Base-by-base conservation (phyloP, 1,139 yeast species). In the Debaryomyces coudertii region DNA sequence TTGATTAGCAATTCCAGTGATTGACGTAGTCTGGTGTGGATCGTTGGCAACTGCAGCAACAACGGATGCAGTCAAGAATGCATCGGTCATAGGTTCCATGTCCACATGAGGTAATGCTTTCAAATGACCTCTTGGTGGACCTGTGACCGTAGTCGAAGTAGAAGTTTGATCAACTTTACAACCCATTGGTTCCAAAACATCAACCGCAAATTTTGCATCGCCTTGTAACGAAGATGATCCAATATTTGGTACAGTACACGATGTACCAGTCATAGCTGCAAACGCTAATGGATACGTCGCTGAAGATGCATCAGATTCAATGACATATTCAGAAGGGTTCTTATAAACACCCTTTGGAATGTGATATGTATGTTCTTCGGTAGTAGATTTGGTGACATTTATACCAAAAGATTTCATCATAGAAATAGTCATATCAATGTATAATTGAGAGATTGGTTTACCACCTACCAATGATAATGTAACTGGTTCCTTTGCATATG, bases 51-150 rank as follows among this genome's bases (percentile, higher is more conserved):
- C 80, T 14, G 99, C 97, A 35, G 99, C 99, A 23, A 90, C 95
- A 15, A 95, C 97, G 41, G 96, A 82, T 1, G 99, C 99, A 16
- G 99, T 93, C 62, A 93, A 77, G 65, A 93, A 93, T 0, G 99
- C 99, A 69, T 93, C 99, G 0, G 99, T 93, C 99, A 93, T 93
- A 46, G 99, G 99, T 68, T 93, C 99, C 99, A 93, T 95, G 64
- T 95, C 97, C 48, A 93, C 86, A 52, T 76, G 80, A 11, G 82
- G 73, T 52, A 93, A 73, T 9, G 96, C 90, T 57, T 76, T 79
- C 54, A 93, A 76, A 3, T 68, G 56, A 11, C 95, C 95, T 34
- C 70, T 67, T 25, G 86, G 76, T 7, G 97, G 97, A 36, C 98
- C 99, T 38, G 86, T 82, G 3, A 95, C 98, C 0, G 97, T 90